Evolutionary conservation across 352 stramenopile species (phyloP), one percentile per base, ranked within the genome.

Genomic region (Globisporangium uncinulatum): DNA sequence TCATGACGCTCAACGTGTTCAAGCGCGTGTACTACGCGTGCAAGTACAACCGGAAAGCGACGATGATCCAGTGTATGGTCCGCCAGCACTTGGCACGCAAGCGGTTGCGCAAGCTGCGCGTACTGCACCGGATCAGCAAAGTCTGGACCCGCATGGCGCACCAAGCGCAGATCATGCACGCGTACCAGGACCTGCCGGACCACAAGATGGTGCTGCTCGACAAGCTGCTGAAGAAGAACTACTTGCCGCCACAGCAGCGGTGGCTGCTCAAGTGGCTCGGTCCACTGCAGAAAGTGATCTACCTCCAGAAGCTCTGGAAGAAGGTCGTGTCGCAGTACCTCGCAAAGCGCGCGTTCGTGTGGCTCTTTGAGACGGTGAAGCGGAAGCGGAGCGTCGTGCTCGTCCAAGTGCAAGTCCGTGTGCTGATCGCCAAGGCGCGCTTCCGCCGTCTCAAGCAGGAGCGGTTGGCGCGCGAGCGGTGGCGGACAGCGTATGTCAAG

Each of bases 201-300:
- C 78, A 94, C 62, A 94, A 94, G 67, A 87, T 92, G 73, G 68
- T 86, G 46, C 53, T 94, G 15, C 67, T 94, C 10, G 71, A 92
- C 67, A 86, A 88, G 56, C 59, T 94, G 50, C 67, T 94, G 24
- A 67, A 68, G 32, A 81, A 81, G 49, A 83, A 72, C 46, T 88
- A 84, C 44, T 52, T 94, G 14, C 76, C 81, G 3, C 56, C 64
- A 1, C 61, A 69, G 17, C 84, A 92, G 53, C 82, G 79, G 0
- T 94, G 84, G 84, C 51, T 94, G 31, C 70, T 94, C n/a, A 91
- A 87, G 63, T 94, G 84, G 84, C 69, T 94, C 8, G 84, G 82
- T 4, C 84, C 84, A 41, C 55, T 94, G 20, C 76, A 92, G 57
- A 79, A 79, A 15, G 76, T 90, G 4, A 87, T 94, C 61, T 94